Base-by-base conservation (phyloP, 116 monocot species). In the Dioscorea cayenensis region DNA sequence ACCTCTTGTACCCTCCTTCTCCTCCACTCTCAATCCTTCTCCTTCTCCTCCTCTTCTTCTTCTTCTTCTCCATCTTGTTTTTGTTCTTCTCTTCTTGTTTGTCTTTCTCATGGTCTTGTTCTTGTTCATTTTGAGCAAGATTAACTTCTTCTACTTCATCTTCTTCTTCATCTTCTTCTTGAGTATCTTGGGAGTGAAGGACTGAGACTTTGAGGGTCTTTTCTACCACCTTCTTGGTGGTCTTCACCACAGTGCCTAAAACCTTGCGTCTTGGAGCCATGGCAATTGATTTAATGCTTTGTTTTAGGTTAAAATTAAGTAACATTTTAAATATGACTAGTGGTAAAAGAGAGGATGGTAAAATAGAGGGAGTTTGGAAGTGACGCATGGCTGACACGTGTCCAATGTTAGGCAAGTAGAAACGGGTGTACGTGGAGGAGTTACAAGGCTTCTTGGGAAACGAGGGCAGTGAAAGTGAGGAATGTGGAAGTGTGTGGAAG, bases 1-100 rank as follows among this genome's bases (percentile, higher is more conserved):
- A 82, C 66, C 70, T 70, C 70, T 77, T 77, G 70, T 82, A 82
- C 65, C 51, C 77, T 16, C 63, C 66, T 48, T 21, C 66, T 12
- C n/a, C 63, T 5, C 72, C 74, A 58, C 28, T 62, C 32, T 59
- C 58, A 37, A 22, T 60, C 4, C 20, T 14, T n/a, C 19, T 60
- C 2, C n/a, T 5, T 1, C 60, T 60, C 7, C 17, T 25, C 25
- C n/a, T n/a, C n/a, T 1, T 14, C 60, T 60, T 14, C 20, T 14
- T n/a, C 19, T 60, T 7, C n/a, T 5, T 14, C 60, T 60, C 6
- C 17, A 51, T 11, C 22, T 61, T 61, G 20, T 63, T 22, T 23
- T 21, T 27, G 2, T 23, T 5, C 28, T 12, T 18, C 21, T 20
- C 60, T 60, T 14, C 20, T 14, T n/a, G 60, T 60, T 7, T 22